Evolutionary conservation across 2,329 filamentous ascomycete genomes (phyloP), one percentile per base, ranked within the genome.

Genomic region (Dothideomycetes sp.): DNA sequence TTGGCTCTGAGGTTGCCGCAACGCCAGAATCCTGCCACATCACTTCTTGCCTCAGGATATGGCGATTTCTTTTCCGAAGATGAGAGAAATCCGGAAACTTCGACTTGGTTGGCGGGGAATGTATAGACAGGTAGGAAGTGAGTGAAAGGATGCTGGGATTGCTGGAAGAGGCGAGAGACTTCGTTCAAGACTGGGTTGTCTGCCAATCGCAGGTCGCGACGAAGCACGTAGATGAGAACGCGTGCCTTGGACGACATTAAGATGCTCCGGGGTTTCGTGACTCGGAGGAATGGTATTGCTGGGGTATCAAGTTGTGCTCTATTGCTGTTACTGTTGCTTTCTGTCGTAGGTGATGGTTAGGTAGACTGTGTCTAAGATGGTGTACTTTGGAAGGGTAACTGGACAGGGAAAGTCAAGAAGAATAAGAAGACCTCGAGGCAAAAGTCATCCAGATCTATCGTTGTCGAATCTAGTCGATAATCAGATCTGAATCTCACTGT

Each of bases 151-250:
- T 54, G 53, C 47, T 67, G 50, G 15, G 59, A 48, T 64, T 74
- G 44, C 64, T 64, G 35, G 73, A 64, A 51, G 61, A 70, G 47
- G n/a, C 58, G 57, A 18, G 64, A 60, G 5, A 71, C 59, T 44
- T 70, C 65, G 53, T 84, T 69, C 15, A 89, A 70, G 29, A 87
- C 69, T 0, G 82, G 82, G 53, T 88, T 88, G 60, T 89, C 84
- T 19, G 74, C 68, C 18, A 83, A 67, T 45, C 84, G 79, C 15
- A 87, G 67, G 56, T 89, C 84, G 49, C 79, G 76, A 31, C 83
- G 76, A 24, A 88, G 60, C 16, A 88, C 58, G 54, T 86, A 87
- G 41, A 89, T 67, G 37, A 87, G 64, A 17, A 84, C 67, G 9
- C 33, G 33, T 22, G 32, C 40, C 20, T 42, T 42, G 10, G 40